Conservation (phyloP, 768 basidiomycete species). For the Tubosaeta brunneosetosa region DNA sequence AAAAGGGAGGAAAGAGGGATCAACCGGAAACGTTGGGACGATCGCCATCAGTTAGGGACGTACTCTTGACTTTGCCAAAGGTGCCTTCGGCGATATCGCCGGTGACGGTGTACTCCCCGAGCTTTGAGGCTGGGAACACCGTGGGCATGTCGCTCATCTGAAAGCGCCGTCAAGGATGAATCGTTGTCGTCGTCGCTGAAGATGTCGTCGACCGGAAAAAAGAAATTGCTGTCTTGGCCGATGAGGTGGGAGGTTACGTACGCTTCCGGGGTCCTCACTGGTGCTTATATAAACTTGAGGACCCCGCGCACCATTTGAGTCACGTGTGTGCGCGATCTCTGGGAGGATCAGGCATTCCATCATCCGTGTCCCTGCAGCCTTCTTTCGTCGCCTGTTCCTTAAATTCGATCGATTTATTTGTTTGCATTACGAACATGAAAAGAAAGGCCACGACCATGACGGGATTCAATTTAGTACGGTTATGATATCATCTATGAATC, state of each 20-base stretch:
- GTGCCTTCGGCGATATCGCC: conserved; percentile 92
- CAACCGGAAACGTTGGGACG: conserved; percentile 10
- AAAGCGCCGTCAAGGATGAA: conserved; percentile 9
- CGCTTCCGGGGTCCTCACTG: conserved; percentile 14
- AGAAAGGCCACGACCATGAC: background rate
- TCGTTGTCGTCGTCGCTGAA: conserved; percentile 10
- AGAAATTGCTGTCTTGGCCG: conserved; percentile 18
- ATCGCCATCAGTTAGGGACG: conserved; percentile 33
- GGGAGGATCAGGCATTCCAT: background rate
- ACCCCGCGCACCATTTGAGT: conserved; percentile 12
- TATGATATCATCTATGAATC: background rate
- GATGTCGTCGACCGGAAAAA: conserved; percentile 19
- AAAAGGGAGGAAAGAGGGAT: conserved; percentile 7
- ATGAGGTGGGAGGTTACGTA: conserved; percentile 21
- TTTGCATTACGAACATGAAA: background rate
- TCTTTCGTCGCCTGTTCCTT: background rate
- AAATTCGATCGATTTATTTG: background rate
- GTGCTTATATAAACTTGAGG: conserved; percentile 16
- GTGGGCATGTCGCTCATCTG: conserved; percentile 24
- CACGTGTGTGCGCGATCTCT: conserved; percentile 8
- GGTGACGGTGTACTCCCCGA: conserved; percentile 88
- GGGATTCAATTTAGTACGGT: background rate
- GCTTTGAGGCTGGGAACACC: conserved; percentile 58
- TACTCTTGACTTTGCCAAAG: conserved; percentile 99
- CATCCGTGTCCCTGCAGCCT: background rate